Evolutionary conservation across 1,139 yeast species (phyloP).

Genomic region (Yamadazyma mexicana): DNA sequence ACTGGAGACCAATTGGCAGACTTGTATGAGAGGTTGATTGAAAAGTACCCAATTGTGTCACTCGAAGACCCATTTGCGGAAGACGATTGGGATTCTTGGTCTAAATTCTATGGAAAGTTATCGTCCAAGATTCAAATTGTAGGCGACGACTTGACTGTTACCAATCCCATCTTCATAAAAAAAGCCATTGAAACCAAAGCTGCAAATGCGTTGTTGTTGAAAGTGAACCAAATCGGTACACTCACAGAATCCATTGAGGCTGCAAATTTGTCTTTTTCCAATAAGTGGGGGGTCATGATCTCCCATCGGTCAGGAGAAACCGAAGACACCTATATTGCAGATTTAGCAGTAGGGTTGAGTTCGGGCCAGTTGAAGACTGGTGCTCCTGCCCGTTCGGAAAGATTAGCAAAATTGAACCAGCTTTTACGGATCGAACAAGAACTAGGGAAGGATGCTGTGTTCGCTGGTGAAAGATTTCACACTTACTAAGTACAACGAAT

Average conservation of each 20-base stretch:
- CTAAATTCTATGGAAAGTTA: background rate
- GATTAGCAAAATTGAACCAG: constrained; percentile 93
- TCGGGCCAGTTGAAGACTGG: constrained; percentile 95
- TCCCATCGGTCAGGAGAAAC: constrained; percentile 71
- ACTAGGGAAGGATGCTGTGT: constrained; percentile 86
- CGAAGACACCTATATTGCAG: constrained; percentile 93
- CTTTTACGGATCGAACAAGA: constrained; percentile 92
- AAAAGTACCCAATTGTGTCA: constrained; percentile 89
- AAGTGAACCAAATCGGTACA: constrained; percentile 92
- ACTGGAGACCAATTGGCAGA: constrained; percentile 77
- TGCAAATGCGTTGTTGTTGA: constrained; percentile 83
- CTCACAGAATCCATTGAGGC: constrained; percentile 84
- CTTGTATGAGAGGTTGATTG: constrained; percentile 67
- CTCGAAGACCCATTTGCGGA: constrained; percentile 95
- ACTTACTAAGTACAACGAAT: constrained; percentile 5
- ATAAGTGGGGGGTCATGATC: constrained; percentile 93
- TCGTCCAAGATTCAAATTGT: constrained; percentile 74
- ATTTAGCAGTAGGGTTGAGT: constrained; percentile 89
- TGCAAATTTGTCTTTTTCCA: constrained; percentile 78
- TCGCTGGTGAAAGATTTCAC: constrained; percentile 55
- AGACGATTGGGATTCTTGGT: constrained; percentile 96
- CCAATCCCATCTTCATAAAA: constrained; percentile 85
- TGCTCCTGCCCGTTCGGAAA: constrained; percentile 97
- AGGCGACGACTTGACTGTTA: constrained; percentile 92
- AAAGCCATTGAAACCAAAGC: constrained; percentile 89